Evolutionary conservation across 2,329 filamentous ascomycete genomes (phyloP), one percentile per base, ranked within the genome.

Genomic region (Daldinia sp.): DNA sequence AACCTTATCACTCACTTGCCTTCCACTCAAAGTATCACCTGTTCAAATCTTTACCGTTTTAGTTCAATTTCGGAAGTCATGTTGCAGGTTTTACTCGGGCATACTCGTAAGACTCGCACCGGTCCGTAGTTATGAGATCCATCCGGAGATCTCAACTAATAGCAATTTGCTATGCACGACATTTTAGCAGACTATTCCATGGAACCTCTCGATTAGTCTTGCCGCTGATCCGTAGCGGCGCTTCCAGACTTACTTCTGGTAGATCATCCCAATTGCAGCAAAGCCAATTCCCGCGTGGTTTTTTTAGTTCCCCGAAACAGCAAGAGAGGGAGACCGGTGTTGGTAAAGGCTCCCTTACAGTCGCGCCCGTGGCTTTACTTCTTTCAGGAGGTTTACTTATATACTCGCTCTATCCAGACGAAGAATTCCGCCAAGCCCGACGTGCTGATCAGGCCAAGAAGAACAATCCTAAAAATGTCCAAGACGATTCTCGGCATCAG

Each of bases 401-500:
- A 55, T 77, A 76, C 66, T 74, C 74, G 61, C 71, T 80, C 50
- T 78, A 77, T 69, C 78, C 78, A 71, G 73, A 71, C 72, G 75
- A 78, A 71, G 73, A 72, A 66, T 61, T 74, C 41, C 75, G 66
- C 61, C 70, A 55, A 27, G 63, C 70, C 11, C 67, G 68, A 4
- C 63, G 63, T 58, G 54, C 41, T n/a, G 56, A 53, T 15, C 64
- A 68, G 55, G 34, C 55, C 4, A 54, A 61, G 58, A 58, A 65
- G 39, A 48, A 49, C 15, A 48, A 49, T 17, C 19, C 27, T 35
- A 49, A 67, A 21, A 47, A 60, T 52, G 35, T 45, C 11, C 48
- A 57, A 29, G 49, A 70, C 43, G 59, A 52, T 27, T 41, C 63
- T 15, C 30, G 70, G 15, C 15, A 45, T 7, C 48, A 56, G 29